A percentile compares a stretch with the other conserved stretches of the same genome.
These are phyloP conservation scores for Gossypium longicalyx DNA, from an alignment of 345 rosid species.

Conservation along the genomic window DNA sequence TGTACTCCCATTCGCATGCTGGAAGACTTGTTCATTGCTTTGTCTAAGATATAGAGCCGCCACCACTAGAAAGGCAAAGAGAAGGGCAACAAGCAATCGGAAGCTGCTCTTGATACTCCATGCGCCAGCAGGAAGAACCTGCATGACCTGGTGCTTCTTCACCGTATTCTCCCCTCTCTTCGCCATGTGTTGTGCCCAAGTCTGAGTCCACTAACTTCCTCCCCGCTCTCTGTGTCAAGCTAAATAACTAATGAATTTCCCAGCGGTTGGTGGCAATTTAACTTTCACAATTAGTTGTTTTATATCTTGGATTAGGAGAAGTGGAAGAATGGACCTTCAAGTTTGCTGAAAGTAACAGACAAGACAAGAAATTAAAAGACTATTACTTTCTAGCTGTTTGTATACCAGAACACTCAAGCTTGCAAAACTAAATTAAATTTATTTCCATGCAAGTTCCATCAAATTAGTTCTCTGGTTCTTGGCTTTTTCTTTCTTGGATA, in stretches of 20 bases:
- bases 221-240: constrained; percentile 19
- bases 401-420: constrained; percentile 23
- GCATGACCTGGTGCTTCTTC: constrained; percentile 30
- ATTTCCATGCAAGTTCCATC: too few species aligned
- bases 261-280: constrained; percentile 25
- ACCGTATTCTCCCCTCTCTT: constrained; percentile 21
- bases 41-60: constrained; percentile 44
- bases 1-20: constrained; percentile 1
- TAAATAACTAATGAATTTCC: not conserved
- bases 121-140: constrained; percentile 16
- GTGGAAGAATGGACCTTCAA: constrained; percentile 4
- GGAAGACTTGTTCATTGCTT: constrained; percentile 19
- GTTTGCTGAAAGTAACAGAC: constrained; percentile 31
- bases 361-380: not conserved
- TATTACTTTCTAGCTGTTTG: not conserved
- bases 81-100: constrained; percentile 56
- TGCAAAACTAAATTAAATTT: not conserved
- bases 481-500: not conserved
- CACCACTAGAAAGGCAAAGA: constrained; percentile 44
- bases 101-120: constrained; percentile 51
- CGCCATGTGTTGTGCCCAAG: too few species aligned
- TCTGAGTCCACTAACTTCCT: not conserved
- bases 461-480: too few species aligned
- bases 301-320: not conserved
- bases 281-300: not conserved